These are phyloP conservation scores for Neurospora sp. DNA, from an alignment of 2,329 filamentous ascomycete species.

Conservation along the genomic window DNA sequence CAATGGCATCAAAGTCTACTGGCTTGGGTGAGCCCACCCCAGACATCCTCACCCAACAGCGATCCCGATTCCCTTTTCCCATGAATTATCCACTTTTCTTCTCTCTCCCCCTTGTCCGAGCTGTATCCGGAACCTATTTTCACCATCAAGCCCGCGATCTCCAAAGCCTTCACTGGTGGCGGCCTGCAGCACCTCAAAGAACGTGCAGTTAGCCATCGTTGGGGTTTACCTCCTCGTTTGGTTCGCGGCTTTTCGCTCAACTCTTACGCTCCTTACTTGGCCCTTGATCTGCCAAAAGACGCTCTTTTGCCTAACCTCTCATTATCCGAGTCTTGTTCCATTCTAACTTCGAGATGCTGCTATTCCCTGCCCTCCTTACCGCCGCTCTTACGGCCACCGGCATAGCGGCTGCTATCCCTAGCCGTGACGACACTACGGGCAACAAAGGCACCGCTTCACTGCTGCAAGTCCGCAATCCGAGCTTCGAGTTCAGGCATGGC, in stretches of 20 bases:
- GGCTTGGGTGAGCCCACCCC: neutral
- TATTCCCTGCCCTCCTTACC: constrained; percentile 3
- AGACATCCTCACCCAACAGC: neutral
- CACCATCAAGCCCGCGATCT: neutral
- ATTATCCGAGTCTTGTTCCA: neutral
- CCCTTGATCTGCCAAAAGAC: neutral
- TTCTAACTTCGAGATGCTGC: constrained; percentile 4
- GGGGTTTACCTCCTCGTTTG: neutral
- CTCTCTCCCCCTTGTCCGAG: neutral
- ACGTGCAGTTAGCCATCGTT: neutral
- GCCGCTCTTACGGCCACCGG: constrained; percentile 2
- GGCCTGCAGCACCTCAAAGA: neutral
- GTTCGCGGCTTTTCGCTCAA: neutral
- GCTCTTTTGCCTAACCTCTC: neutral
- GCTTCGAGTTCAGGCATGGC: constrained; percentile 23
- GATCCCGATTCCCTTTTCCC: neutral
- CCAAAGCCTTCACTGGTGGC: neutral
- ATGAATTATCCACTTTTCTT: neutral
- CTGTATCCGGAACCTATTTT: neutral
- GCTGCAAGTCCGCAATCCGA: constrained; percentile 27
- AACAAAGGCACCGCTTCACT: constrained; percentile 20
- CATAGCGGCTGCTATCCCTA: constrained; percentile 1
- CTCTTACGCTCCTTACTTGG: neutral
- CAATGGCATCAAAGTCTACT: neutral
- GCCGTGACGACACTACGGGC: neutral